A percentile compares a stretch with the other conserved stretches of the same genome.
These are phyloP conservation scores for Apiotrichum gracile DNA, from an alignment of 1,284 basidiomycete species.

Conservation along the genomic window DNA sequence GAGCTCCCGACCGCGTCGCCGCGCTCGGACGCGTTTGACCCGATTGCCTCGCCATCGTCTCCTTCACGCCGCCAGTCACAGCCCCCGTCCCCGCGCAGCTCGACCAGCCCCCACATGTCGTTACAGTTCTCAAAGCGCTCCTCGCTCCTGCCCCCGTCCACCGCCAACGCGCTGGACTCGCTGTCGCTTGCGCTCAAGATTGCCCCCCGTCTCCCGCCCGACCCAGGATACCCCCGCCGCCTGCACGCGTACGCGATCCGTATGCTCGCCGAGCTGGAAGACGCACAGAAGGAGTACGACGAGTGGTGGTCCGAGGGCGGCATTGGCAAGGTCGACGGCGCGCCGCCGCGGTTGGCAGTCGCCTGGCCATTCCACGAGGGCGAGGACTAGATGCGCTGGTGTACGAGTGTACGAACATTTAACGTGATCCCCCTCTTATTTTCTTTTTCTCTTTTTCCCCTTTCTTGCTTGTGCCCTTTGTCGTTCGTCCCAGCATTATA, in stretches of 20 bases:
- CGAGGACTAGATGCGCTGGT: slow-evolving; percentile 29
- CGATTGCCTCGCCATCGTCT: slow-evolving; percentile 16
- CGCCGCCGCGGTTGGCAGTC: slow-evolving; percentile 46
- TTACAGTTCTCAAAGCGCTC: slow-evolving; percentile 45
- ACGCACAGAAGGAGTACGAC: slow-evolving; percentile 49
- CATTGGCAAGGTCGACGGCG: slow-evolving; percentile 43
- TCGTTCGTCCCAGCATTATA: too few species aligned
- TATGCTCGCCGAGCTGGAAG: slow-evolving; percentile 50
- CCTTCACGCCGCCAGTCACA: slow-evolving; percentile 19
- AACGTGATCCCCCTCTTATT: too few species aligned
- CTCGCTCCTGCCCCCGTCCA: slow-evolving; percentile 42
- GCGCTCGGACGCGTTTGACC: slow-evolving; percentile 46
- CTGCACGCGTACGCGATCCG: slow-evolving; percentile 51
- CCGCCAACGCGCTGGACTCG: slow-evolving; percentile 38
- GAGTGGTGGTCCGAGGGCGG: slow-evolving; percentile 48
- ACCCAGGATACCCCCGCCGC: slow-evolving; percentile 34
- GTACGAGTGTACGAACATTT: background rate
- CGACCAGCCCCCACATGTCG: slow-evolving; percentile 44
- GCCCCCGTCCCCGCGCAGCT: slow-evolving; percentile 32
- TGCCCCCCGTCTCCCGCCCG: slow-evolving; percentile 7
- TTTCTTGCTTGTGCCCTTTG: too few species aligned
- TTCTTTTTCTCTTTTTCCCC: too few species aligned
- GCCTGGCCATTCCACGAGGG: slow-evolving; percentile 49
- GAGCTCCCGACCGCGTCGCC: slow-evolving; percentile 46
- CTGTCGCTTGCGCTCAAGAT: slow-evolving; percentile 15